These are phyloP conservation scores for Zoysia pacifica DNA, from an alignment of 176 grass and related monocot species.

Conservation along the genomic window DNA sequence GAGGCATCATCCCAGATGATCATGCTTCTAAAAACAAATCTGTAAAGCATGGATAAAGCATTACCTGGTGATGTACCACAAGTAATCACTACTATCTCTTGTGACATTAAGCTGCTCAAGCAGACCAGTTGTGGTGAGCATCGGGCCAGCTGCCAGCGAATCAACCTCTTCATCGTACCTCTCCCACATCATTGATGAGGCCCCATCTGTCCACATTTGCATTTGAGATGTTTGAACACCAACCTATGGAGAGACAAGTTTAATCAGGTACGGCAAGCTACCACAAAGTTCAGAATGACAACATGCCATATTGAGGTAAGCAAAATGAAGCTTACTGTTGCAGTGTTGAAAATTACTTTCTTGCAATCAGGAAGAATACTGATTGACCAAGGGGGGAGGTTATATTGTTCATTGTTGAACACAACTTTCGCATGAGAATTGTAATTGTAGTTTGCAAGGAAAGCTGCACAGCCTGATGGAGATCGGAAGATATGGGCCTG, in stretches of 20 bases:
- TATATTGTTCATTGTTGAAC: conserved; percentile 91
- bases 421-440: conserved; percentile 71
- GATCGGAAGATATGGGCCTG: conserved; percentile 87
- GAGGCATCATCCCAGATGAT: not conserved
- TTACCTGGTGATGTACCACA: conserved; percentile 98
- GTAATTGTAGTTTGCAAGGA: conserved; percentile 89
- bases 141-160: conserved; percentile 70
- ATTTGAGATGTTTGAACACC: conserved; percentile 98
- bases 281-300: not conserved
- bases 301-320: conserved; percentile 1
- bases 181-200: conserved; percentile 83
- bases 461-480: conserved; percentile 79
- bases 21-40: conserved; percentile 1
- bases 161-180: conserved; percentile 90
- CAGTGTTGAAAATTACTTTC: conserved; percentile 92
- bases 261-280: conserved; percentile 27
- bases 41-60: not conserved
- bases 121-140: conserved; percentile 69
- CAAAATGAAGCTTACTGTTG: conserved; percentile 68
- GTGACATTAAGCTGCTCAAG: conserved; percentile 97
- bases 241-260: conserved; percentile 49
- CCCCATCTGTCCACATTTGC: conserved; percentile 81
- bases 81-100: conserved; percentile 85
- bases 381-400: conserved; percentile 97
- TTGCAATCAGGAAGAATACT: conserved; percentile 98